Percentiles rank a stretch among this genome's conserved stretches.
phyloP scores from a whole-genome alignment of 2,329 filamentous ascomycete species.

The Phialophora expanda region DNA sequence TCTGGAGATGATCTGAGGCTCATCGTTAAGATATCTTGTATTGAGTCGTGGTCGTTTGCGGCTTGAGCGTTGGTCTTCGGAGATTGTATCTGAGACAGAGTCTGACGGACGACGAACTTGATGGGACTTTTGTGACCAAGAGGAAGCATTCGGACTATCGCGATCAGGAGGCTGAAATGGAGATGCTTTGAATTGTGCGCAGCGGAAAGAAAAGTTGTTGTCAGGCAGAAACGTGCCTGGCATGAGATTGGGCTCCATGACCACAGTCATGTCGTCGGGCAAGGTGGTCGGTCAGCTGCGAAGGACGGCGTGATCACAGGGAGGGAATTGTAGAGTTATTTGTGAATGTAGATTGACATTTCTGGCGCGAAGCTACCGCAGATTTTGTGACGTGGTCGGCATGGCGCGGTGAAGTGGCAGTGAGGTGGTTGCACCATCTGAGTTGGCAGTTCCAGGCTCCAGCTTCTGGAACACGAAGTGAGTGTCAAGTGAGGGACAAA shows the following conservation, averaged over 20 bases:
- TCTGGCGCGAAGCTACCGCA: not conserved
- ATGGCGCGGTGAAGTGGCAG: not conserved
- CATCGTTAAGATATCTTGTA: constrained; percentile 3
- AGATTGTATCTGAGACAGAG: constrained; percentile 6
- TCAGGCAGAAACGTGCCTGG: constrained; percentile 33
- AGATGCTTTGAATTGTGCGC: constrained; percentile 27
- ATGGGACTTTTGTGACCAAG: constrained; percentile 9
- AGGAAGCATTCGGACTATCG: constrained; percentile 8
- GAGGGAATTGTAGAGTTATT: not conserved
- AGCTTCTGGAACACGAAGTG: not conserved
- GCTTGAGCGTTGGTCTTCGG: constrained; percentile 10
- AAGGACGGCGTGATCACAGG: not conserved
- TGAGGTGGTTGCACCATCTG: not conserved
- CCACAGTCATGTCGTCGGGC: constrained; percentile 18
- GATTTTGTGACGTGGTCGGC: not conserved
- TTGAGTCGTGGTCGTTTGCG: constrained; percentile 27
- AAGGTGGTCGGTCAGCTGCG: not conserved
- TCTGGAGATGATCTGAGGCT: not conserved
- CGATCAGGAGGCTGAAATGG: constrained; percentile 27
- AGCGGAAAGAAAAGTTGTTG: constrained; percentile 20
- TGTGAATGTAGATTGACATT: not conserved
- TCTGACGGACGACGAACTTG: constrained; percentile 6
- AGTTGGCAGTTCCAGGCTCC: constrained; percentile 8
- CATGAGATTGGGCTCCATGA: constrained; percentile 25
- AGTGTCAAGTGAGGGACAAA: constrained; percentile 3